Evolutionary conservation across 1,284 basidiomycete species (phyloP).

Genomic region (Pseudomicrostroma phylloplanum): DNA sequence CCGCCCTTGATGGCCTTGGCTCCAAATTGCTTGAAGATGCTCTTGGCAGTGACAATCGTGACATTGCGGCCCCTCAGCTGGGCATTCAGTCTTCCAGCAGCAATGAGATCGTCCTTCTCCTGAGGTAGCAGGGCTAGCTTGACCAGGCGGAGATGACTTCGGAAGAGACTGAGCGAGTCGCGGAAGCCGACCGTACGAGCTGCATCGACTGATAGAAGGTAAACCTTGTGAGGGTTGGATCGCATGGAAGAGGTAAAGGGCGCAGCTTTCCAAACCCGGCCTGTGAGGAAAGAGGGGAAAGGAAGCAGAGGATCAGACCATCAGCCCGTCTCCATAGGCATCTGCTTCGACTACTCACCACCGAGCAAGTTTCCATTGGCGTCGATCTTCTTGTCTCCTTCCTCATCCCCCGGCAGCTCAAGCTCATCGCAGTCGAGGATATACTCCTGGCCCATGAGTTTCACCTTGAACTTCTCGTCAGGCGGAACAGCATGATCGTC

Average conservation of each 20-base stretch:
- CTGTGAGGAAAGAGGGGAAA: conserved; percentile 52
- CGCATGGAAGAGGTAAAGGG: conserved; percentile 78
- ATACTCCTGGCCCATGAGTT: conserved; percentile 69
- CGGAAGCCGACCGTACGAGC: conserved; percentile 90
- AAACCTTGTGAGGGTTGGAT: conserved; percentile 69
- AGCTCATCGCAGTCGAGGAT: conserved; percentile 79
- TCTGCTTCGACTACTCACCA: conserved; percentile 57
- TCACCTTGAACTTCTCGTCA: conserved; percentile 58
- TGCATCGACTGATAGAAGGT: conserved; percentile 94
- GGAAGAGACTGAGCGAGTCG: conserved; percentile 94
- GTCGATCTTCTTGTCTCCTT: conserved; percentile 88
- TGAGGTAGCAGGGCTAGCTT: conserved; percentile 60
- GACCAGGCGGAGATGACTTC: conserved; percentile 78
- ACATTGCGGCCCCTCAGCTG: conserved; percentile 85
- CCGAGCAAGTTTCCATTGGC: conserved; percentile 73
- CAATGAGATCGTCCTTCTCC: conserved; percentile 87
- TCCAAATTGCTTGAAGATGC: conserved; percentile 89
- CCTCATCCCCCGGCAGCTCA: conserved; percentile 71
- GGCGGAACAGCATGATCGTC: neutral
- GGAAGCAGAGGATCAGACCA: neutral
- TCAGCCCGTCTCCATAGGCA: conserved; percentile 9
- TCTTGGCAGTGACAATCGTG: conserved; percentile 83
- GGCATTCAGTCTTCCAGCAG: conserved; percentile 74
- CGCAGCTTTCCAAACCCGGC: conserved; percentile 76
- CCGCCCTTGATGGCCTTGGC: conserved; percentile 82